Percentiles rank a stretch among this genome's conserved stretches.
Conservation (phyloP, 345 rosid genomes). For the Gossypium stocksii region DNA sequence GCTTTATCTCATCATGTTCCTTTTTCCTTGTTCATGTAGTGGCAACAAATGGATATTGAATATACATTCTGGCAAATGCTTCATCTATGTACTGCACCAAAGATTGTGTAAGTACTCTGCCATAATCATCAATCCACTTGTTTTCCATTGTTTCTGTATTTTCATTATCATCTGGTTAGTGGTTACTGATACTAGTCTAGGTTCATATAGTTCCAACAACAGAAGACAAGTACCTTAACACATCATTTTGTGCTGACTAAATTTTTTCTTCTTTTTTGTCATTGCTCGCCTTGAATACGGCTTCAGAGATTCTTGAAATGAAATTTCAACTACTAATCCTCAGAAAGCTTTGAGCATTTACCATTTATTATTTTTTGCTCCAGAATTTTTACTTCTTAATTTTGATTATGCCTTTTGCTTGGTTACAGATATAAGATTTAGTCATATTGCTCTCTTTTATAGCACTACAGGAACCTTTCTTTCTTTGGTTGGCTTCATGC, state of each 20-base stretch:
- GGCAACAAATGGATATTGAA: constrained; percentile 99
- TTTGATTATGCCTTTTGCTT: neutral
- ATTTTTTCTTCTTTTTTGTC: neutral
- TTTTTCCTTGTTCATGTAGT: constrained; percentile 42
- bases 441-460: neutral
- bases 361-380: neutral
- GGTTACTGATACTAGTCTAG: neutral
- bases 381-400: neutral
- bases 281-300: neutral
- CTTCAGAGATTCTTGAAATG: neutral
- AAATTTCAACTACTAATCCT: neutral
- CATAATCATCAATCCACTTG: neutral
- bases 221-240: neutral
- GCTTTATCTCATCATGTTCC: constrained; percentile 7
- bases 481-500: neutral
- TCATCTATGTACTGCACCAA: constrained; percentile 91
- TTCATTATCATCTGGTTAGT: neutral
- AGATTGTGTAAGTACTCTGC: constrained; percentile 74
- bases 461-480: neutral
- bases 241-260: neutral
- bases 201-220: neutral
- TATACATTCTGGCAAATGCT: constrained; percentile 99
- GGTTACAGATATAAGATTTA: neutral
- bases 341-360: neutral
- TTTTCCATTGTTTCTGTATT: neutral